Conservation (phyloP, 164 flowering plant species). For the Annona squamosa region DNA sequence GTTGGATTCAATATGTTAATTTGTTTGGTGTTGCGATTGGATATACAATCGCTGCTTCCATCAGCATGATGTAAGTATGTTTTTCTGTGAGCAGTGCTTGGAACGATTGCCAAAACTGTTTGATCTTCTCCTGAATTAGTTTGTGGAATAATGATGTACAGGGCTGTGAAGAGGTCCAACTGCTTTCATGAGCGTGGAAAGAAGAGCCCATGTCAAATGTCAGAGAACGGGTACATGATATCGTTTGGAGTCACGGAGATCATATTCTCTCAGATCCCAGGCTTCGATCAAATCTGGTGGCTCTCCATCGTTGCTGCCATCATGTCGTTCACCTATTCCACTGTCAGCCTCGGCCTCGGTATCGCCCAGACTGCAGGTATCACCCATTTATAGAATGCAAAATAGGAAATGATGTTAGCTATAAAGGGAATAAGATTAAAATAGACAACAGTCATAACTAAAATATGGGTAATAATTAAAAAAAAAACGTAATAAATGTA, state of each 20-base stretch:
- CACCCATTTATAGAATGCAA: not conserved
- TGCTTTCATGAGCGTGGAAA: constrained; percentile 53
- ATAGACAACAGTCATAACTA: too few relatives aligned
- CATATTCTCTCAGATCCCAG: constrained; percentile 74
- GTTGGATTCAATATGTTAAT: constrained; percentile 53
- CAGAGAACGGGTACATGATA: constrained; percentile 78
- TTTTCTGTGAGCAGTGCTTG: not conserved
- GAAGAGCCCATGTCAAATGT: constrained; percentile 51
- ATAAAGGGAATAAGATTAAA: too few relatives aligned
- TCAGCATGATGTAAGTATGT: constrained; percentile 62
- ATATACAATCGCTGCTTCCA: constrained; percentile 67
- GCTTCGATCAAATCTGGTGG: constrained; percentile 81
- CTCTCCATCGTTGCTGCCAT: constrained; percentile 77
- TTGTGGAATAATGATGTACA: constrained; percentile 6
- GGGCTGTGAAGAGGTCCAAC: constrained; percentile 68
- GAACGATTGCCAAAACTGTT: not conserved
- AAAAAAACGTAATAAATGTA: too few relatives aligned
- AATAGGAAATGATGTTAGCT: too few relatives aligned
- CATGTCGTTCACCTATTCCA: constrained; percentile 75
- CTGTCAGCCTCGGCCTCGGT: constrained; percentile 62
- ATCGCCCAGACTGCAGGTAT: constrained; percentile 57
- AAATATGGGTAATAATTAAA: too few relatives aligned
- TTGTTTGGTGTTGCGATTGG: constrained; percentile 67
- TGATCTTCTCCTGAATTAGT: not conserved
- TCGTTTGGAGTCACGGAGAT: constrained; percentile 59